A percentile compares a stretch with the other conserved stretches of the same genome.
phyloP scores from a whole-genome alignment of 306 rosid species.

The Inga leiocalycina region DNA sequence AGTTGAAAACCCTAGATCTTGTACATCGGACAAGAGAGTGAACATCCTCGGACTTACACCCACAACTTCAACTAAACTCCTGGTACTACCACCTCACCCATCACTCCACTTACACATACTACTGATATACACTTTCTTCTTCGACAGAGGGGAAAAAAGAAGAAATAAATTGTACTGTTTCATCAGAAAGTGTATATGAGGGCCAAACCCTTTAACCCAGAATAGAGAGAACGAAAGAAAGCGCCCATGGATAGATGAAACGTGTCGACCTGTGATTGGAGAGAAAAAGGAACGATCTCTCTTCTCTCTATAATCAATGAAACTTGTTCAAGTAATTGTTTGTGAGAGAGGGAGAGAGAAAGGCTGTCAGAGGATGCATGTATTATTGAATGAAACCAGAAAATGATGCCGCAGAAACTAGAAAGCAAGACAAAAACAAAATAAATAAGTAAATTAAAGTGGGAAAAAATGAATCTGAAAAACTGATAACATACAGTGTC shows the following conservation, averaged over 20 bases:
- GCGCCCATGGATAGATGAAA: constrained; percentile 9
- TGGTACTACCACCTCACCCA: neutral
- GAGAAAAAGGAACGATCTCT: neutral
- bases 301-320: constrained; percentile 1
- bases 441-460: neutral
- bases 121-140: constrained; percentile 37
- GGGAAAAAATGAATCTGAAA: constrained; percentile 13
- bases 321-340: neutral
- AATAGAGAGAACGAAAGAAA: neutral
- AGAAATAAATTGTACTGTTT: constrained; percentile 44
- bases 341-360: neutral
- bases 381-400: constrained; percentile 32
- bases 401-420: neutral
- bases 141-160: constrained; percentile 7
- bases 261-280: constrained; percentile 47
- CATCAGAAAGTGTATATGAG: constrained; percentile 26
- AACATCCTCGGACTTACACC: constrained; percentile 30
- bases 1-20: constrained; percentile 55
- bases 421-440: neutral
- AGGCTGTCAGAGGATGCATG: constrained; percentile 33
- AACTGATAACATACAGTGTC: neutral
- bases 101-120: constrained; percentile 8
- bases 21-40: constrained; percentile 50
- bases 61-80: constrained; percentile 20
- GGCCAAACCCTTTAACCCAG: constrained; percentile 38